These are phyloP conservation scores for Trichophaea hybrida DNA, from an alignment of 2,329 filamentous ascomycete species.

Conservation along the genomic window DNA sequence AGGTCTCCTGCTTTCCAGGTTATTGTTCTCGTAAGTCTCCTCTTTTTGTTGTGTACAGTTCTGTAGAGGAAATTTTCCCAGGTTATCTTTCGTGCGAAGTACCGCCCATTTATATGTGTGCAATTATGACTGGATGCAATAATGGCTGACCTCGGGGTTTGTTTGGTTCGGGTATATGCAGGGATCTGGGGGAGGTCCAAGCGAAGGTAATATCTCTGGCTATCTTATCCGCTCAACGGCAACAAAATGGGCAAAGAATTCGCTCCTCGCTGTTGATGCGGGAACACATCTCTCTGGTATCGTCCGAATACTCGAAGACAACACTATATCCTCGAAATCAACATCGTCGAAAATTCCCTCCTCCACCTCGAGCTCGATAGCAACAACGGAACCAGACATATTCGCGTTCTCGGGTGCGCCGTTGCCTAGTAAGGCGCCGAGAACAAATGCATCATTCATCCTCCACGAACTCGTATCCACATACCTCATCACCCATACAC, in stretches of 20 bases:
- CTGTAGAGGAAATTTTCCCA: neutral
- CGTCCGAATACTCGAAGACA: slow-evolving; percentile 53
- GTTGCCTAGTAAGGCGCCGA: slow-evolving; percentile 49
- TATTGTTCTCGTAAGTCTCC: slow-evolving; percentile 20
- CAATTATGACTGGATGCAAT: neutral
- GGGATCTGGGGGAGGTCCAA: slow-evolving; percentile 81
- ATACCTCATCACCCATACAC: slow-evolving; percentile 90
- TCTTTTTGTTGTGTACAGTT: neutral
- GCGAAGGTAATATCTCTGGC: slow-evolving; percentile 78
- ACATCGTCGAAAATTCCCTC: neutral
- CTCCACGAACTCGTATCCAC: slow-evolving; percentile 68
- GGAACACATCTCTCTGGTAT: slow-evolving; percentile 82
- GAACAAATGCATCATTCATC: slow-evolving; percentile 69
- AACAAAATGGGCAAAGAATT: slow-evolving; percentile 66
- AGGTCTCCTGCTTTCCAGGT: slow-evolving; percentile 24
- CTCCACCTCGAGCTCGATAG: neutral
- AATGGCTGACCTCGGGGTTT: neutral
- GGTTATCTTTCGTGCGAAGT: neutral
- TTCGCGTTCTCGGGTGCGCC: slow-evolving; percentile 63
- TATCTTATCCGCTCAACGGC: slow-evolving; percentile 72
- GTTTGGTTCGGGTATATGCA: slow-evolving; percentile 31
- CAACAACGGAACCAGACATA: slow-evolving; percentile 5
- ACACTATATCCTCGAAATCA: slow-evolving; percentile 33
- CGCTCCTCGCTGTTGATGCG: slow-evolving; percentile 81
- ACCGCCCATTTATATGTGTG: neutral